Base-by-base conservation (phyloP, 306 rosid genomes). In the Sechiopsis laciniata region DNA sequence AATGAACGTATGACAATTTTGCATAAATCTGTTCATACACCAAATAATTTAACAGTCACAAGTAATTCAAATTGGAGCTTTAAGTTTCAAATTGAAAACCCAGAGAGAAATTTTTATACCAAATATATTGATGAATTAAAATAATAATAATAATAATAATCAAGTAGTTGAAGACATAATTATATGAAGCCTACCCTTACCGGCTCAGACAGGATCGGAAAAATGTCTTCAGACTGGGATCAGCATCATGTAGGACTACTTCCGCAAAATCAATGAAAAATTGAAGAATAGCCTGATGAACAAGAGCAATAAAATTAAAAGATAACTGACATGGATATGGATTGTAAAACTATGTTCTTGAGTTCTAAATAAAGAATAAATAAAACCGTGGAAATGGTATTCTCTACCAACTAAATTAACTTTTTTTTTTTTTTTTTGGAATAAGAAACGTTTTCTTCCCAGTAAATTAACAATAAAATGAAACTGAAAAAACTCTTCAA, bases 221-320 rank as follows among this genome's bases (percentile, higher is more conserved):
- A 79, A 89, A 94, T 22, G 84, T 82, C 84, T 94, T 82, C 19
- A 94, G 86, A 87, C 83, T 89, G 73, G 97, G 89, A 89, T 94
- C 98, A 72, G 95, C 97, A 78, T 94, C 98, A 78, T 94, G 97
- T 59, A 94, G 87, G 84, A 94, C 94, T 67, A 78, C 69, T 57
- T 94, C 98, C 55, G 96, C 98, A 80, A 90, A 94, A 80, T 90
- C 96, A 37, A 94, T 85, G 81, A 80, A 94, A 89, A 94, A 94
- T 76, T 90, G 98, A 85, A 94, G 95, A 81, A 90, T 86, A 50
- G 78, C 92, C 98, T 94, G 86, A 42, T 13, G 75, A 61, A 55
- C 72, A 79, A 71, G 40, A 13, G 50, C 13, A 63, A 51, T 68
- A 78, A 76, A 63, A 17, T 32, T 15, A 79, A 64, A 59, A 72